Evolutionary conservation across 208 protist species (phyloP).

Genomic region (Phytomonas sp.): DNA sequence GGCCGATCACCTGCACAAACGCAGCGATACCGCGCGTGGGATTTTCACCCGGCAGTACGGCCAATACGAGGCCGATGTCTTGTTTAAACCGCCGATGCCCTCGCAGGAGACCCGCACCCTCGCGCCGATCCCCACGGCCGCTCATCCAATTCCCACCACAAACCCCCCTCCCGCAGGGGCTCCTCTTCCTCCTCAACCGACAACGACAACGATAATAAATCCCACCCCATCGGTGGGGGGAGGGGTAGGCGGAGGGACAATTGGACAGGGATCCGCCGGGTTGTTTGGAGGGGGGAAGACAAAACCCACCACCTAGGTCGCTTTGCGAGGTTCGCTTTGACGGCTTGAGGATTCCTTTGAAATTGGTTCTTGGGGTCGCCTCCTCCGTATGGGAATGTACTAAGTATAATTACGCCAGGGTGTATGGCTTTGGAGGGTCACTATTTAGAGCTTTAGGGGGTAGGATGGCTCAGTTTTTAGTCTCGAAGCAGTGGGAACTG

Average conservation of each 20-base stretch:
- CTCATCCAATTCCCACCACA: not conserved
- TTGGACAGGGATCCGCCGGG: not conserved
- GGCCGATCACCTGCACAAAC: conserved; percentile 44
- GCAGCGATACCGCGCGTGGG: conserved; percentile 37
- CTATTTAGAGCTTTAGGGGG: not conserved
- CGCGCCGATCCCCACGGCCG: not conserved
- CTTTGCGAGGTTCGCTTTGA: not conserved
- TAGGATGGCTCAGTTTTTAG: not conserved
- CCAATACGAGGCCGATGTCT: conserved; percentile 46
- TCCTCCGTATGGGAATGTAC: not conserved
- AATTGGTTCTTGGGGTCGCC: not conserved
- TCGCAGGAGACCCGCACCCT: not conserved
- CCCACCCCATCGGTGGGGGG: not conserved
- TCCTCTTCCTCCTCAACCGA: too few species aligned
- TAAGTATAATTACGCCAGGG: not conserved
- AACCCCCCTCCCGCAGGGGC: too few species aligned
- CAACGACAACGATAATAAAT: not conserved
- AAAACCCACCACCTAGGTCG: not conserved
- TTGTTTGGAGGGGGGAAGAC: not conserved
- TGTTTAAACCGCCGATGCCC: conserved; percentile 21
- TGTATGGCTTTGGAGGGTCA: not conserved
- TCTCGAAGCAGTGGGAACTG: not conserved
- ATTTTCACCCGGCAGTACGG: conserved; percentile 64
- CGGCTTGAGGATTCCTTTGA: not conserved
- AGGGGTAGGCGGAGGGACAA: not conserved